Evolutionary conservation across 495 filamentous ascomycete genomes (phyloP).

Genomic region (Penicillium riverlandense): DNA sequence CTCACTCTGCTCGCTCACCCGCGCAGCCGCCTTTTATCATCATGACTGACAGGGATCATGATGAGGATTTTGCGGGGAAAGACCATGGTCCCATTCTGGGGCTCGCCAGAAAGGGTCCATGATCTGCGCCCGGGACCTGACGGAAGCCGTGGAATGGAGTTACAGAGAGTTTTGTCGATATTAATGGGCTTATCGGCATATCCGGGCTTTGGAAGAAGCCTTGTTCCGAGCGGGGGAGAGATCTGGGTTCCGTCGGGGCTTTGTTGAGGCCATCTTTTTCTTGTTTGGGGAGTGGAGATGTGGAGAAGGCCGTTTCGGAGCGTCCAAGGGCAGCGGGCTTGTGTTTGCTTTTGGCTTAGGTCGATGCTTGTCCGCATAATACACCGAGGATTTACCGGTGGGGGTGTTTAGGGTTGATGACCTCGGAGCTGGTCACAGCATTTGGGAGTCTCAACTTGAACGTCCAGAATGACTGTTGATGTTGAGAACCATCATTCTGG

Average conservation of each 20-base stretch:
- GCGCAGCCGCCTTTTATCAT: too few species aligned
- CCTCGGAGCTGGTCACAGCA: background rate
- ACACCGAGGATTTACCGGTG: background rate
- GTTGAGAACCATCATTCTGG: too few species aligned
- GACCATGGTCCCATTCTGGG: slow-evolving; percentile 3
- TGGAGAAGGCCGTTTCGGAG: too few species aligned
- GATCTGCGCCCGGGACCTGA: slow-evolving; percentile 5
- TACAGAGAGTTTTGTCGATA: background rate
- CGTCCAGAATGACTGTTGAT: too few species aligned
- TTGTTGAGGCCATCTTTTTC: too few species aligned
- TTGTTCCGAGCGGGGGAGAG: too few species aligned
- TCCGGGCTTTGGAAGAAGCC: too few species aligned
- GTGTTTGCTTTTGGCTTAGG: background rate
- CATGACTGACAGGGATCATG: too few species aligned
- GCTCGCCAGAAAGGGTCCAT: background rate
- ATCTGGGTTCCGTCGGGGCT: too few species aligned
- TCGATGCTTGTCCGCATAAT: too few species aligned
- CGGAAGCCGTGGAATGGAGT: background rate
- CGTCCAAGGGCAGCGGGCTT: background rate
- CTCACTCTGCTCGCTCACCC: background rate
- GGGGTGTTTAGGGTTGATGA: background rate
- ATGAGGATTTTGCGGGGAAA: slow-evolving; percentile 5
- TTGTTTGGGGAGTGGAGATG: too few species aligned
- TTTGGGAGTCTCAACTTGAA: background rate
- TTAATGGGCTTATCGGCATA: too few species aligned